Conservation (phyloP, 2,329 filamentous ascomycete species). For the Hypoxylon sp. region DNA sequence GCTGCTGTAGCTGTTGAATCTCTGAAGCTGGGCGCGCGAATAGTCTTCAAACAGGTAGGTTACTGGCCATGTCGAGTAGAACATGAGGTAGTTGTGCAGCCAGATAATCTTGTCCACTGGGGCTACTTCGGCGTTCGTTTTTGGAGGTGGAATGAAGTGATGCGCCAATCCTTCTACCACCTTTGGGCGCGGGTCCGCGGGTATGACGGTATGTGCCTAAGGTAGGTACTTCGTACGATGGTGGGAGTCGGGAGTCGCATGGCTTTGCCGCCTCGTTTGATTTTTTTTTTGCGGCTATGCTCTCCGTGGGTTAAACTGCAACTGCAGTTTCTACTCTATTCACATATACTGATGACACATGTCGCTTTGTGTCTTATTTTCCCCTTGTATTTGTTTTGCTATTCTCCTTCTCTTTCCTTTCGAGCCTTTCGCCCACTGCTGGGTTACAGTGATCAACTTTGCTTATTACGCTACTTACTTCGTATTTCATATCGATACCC, state of each 20-base stretch:
- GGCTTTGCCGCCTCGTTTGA: conserved; percentile 14
- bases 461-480: conserved; percentile 27
- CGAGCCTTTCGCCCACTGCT: conserved; percentile 4
- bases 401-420: conserved; percentile 13
- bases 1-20: not conserved
- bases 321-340: conserved; percentile 3
- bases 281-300: conserved; percentile 38
- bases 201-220: conserved; percentile 4
- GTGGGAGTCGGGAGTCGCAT: conserved; percentile 3
- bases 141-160: conserved; percentile 8
- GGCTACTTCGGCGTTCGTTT: conserved; percentile 1
- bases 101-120: not conserved
- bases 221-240: conserved; percentile 10
- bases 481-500: conserved; percentile 24
- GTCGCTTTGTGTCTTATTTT: conserved; percentile 29
- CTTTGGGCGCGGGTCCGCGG: conserved; percentile 21
- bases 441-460: conserved; percentile 27
- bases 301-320: conserved; percentile 15
- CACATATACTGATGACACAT: conserved; percentile 26
- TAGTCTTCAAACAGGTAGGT: not conserved
- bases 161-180: conserved; percentile 21
- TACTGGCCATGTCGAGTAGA: too few relatives aligned
- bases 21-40: not conserved
- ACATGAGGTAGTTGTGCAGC: not conserved
- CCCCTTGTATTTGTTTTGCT: conserved; percentile 22